These are phyloP conservation scores for Solanum peruvianum DNA, from an alignment of 257 asterid genomes.

Conservation along the genomic window DNA sequence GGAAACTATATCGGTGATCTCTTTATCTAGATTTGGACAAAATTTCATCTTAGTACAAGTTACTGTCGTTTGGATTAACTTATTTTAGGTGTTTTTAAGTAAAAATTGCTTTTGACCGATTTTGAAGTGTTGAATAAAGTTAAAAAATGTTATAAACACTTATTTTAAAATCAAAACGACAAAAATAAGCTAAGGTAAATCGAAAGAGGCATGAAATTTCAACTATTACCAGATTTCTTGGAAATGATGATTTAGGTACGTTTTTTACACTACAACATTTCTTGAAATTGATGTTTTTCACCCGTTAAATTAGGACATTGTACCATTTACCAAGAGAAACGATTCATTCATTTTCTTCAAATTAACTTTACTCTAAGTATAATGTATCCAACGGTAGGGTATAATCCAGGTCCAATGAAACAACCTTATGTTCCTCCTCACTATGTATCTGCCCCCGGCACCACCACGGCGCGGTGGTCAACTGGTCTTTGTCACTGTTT, in stretches of 20 bases:
- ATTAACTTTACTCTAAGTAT: too few species aligned
- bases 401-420: not conserved
- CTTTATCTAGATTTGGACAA: too few species aligned
- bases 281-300: not conserved
- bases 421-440: not conserved
- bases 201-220: not conserved
- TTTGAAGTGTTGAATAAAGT: too few species aligned
- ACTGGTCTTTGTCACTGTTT: conserved; percentile 9
- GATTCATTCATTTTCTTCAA: not conserved
- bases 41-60: not conserved
- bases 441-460: not conserved
- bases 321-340: not conserved
- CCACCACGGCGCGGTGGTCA: not conserved
- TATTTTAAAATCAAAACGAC: rapidly evolving
- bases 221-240: not conserved
- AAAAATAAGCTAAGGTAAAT: too few species aligned
- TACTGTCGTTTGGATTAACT: too few species aligned
- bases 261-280: not conserved
- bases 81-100: too few species aligned
- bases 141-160: too few species aligned
- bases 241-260: not conserved
- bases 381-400: conserved; percentile 1
- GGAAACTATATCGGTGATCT: rapidly evolving
- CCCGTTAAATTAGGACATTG: not conserved
- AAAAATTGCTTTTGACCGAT: too few species aligned